Base-by-base conservation (phyloP, 768 basidiomycete species). In the Solioccasus polychromus region DNA sequence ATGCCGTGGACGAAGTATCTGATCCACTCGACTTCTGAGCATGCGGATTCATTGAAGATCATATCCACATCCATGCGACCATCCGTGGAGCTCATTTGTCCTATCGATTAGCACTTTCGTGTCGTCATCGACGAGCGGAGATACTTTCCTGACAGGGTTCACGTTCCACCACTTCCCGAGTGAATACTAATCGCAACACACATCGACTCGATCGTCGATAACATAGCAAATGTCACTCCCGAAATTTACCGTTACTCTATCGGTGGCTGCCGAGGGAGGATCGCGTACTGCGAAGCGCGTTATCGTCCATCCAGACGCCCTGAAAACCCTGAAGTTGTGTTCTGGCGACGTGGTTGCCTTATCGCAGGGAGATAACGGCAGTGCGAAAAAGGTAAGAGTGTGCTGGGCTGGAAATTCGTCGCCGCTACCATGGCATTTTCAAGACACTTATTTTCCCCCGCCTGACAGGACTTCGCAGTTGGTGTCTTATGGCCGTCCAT, bases 401-500 rank as follows among this genome's bases (percentile, higher is more conserved):
- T n/a, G 41, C 42, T 42, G 48, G 41, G 47, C 48, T 45, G 44
- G 39, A 40, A 48, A 35, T 45, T 34, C 39, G 14, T 41, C 44
- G 22, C 26, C 36, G 25, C 44, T 37, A 35, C 40, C 32, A 40
- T 42, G 22, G n/a, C 45, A 30, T 44, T 35, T 47, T 47, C 41
- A 17, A 51, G 22, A n/a, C 52, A 44, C 39, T 55, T 30, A 55
- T 54, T 55, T 51, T 45, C 39, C 39, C 51, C 29, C 34, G 18
- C 39, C 36, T 54, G 52, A 51, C 58, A 85, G 83, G 65, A 72
- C 35, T 82, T 83, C 62, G 78, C 82, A 11, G 70, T 89, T 42
- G 89, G 88, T 5, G 68, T 82, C 36, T 75, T 78, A 54, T 91
- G 88, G 88, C 87, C 88, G n/a, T 85, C 83, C 30, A 56, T 74